Conservation (phyloP, 306 rosid genomes). For the Crataegus laevigata region DNA sequence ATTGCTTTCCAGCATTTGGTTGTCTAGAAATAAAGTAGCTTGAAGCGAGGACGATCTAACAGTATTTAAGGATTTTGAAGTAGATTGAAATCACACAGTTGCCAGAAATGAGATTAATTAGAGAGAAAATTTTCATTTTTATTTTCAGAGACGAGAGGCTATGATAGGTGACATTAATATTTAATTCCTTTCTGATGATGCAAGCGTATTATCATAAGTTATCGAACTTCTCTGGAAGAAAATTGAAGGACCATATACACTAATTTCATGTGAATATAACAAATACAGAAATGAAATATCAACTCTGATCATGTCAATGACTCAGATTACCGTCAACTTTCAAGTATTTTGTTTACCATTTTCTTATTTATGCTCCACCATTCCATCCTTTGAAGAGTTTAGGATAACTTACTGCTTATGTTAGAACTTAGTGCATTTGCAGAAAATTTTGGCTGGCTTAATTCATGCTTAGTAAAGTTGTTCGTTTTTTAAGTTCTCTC, state of each 20-base stretch:
- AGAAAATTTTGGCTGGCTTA: neutral
- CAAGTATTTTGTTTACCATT: neutral
- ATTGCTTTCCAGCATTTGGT: neutral
- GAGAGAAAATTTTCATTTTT: neutral
- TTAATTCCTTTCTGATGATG: neutral
- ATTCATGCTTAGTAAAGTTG: neutral
- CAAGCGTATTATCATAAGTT: neutral
- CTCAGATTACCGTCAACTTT: neutral
- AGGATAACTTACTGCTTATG: neutral
- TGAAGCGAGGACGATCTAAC: neutral
- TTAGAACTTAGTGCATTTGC: neutral
- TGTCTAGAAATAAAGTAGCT: neutral
- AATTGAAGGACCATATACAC: neutral
- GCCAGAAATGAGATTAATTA: neutral
- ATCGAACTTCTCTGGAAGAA: neutral
- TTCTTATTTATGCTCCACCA: neutral
- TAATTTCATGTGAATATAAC: too few species aligned
- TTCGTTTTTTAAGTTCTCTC: conserved; percentile 4
- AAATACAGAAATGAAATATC: too few species aligned
- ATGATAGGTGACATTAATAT: too few species aligned
- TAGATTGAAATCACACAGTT: neutral
- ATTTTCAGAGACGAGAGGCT: neutral
- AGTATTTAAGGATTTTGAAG: neutral
- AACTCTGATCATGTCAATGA: too few species aligned
- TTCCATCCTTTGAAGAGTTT: neutral